Base-by-base conservation (phyloP, 2,329 filamentous ascomycete species). In the Neodidymelliopsis sp. region DNA sequence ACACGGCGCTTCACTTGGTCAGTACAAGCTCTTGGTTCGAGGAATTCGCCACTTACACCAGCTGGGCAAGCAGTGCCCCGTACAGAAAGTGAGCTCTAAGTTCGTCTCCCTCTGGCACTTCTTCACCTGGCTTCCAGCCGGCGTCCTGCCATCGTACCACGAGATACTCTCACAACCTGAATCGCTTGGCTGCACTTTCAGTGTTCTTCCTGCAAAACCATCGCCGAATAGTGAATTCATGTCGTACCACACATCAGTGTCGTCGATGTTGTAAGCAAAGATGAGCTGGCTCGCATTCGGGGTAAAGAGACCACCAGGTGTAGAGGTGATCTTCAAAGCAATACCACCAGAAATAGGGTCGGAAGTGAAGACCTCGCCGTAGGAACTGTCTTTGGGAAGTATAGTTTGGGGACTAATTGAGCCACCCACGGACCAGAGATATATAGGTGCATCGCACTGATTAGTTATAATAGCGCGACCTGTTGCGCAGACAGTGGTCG, bases 381-480 rank as follows among this genome's bases (percentile, higher is more conserved):
- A 69, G 5, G 66, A 67, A 3, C 52, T 53, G 19, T 63, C 60
- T n/a, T 57, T 60, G 4, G 33, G 27, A 7, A 70, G 45, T 1
- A 30, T 55, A 9, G 56, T 35, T 18, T 63, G 55, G 0, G 55
- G 33, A 24, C 57, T 35, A 15, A 62, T 56, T 24, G 35, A 47
- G 37, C 55, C 37, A 20, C 64, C 62, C n/a, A 69, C 60, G 12
- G 63, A 67, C 63, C 63, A 69, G 27, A 70, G 60, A 35, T 66
- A 69, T 20, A 69, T 40, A 1, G 63, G 60, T 0, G 28, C 40
- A 23, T 63, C 57, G 47, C 67, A 70, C 53, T 68, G 64, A 28
- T 69, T 69, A 2, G 61, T 66, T 13, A 70, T 57, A 33, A 67
- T 69, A 2, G 65, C 67, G 38, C 60, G 62, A 12, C 65, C 65